Conservation (phyloP, 1,284 basidiomycete genomes). For the Cryptococcus sp. region DNA sequence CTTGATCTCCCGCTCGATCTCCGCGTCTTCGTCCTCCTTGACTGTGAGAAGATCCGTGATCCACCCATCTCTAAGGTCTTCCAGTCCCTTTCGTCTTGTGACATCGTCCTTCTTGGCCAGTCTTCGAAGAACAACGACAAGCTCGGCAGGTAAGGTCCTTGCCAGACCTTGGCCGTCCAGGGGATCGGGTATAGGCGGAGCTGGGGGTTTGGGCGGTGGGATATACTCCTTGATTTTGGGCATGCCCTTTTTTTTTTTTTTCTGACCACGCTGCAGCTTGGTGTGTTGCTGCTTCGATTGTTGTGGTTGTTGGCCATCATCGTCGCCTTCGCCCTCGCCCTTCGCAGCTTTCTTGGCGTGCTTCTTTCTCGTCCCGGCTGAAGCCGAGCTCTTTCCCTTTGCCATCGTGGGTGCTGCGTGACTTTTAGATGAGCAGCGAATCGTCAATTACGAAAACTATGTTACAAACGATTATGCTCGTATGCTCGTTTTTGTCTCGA, state of each 20-base stretch:
- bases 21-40: conserved; percentile 54
- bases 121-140: conserved; percentile 78
- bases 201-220: conserved; percentile 83
- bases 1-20: conserved; percentile 55
- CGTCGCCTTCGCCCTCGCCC: conserved; percentile 28
- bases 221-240: conserved; percentile 74
- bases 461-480: too few relatives aligned
- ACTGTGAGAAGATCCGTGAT: conserved; percentile 57
- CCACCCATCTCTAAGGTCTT: conserved; percentile 76
- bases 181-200: conserved; percentile 82
- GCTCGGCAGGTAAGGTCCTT: conserved; percentile 73
- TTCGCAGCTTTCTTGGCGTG: conserved; percentile 44
- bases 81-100: conserved; percentile 82
- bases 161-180: conserved; percentile 84
- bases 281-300: conserved; percentile 5
- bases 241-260: conserved; percentile 49
- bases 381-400: conserved; percentile 63
- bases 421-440: background rate
- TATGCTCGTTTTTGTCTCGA: too few relatives aligned
- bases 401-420: conserved; percentile 23
- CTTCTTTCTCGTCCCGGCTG: conserved; percentile 78
- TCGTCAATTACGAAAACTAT: background rate
- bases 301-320: conserved; percentile 1
- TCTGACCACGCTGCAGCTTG: conserved; percentile 37
- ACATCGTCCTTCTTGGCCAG: conserved; percentile 89